phyloP scores from a whole-genome alignment of 2,329 filamentous ascomycete species.

The Botryosphaeria dothidea region DNA sequence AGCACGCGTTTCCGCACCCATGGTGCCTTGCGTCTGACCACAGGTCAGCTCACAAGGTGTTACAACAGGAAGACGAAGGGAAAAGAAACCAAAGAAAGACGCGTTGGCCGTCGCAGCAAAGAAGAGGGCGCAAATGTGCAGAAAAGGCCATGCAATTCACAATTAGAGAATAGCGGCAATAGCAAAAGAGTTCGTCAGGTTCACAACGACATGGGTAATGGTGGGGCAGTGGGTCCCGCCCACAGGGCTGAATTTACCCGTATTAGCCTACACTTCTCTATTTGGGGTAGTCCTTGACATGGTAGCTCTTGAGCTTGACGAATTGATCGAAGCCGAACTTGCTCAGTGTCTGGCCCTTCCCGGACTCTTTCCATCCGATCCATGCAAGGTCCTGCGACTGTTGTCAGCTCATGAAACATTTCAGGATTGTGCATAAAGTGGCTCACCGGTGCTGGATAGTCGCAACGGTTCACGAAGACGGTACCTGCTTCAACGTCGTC shows the following conservation, averaged over 20 bases:
- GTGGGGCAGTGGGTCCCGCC: not conserved
- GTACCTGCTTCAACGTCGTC: slow-evolving; percentile 88
- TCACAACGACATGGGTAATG: not conserved
- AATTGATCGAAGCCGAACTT: slow-evolving; percentile 93
- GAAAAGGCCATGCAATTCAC: not conserved
- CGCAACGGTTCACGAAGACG: slow-evolving; percentile 92
- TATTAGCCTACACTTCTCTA: slow-evolving; percentile 29
- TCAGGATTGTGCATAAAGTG: slow-evolving; percentile 22
- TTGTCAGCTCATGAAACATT: slow-evolving; percentile 28
- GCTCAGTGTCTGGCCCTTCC: slow-evolving; percentile 86
- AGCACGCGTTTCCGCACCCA: slow-evolving; percentile 26
- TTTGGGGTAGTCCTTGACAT: slow-evolving; percentile 77
- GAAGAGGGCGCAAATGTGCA: not conserved
- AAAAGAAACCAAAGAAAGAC: no score
- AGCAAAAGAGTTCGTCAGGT: slow-evolving; percentile 7
- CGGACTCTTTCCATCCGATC: slow-evolving; percentile 97
- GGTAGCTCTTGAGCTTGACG: slow-evolving; percentile 93
- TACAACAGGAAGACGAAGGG: slow-evolving; percentile 1
- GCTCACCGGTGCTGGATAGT: slow-evolving; percentile 87
- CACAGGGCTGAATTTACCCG: slow-evolving; percentile 11
- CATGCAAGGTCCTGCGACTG: slow-evolving; percentile 76
- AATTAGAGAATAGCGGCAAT: not conserved
- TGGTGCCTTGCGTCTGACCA: slow-evolving; percentile 16
- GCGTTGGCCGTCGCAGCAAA: not conserved
- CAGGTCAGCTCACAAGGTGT: not conserved